phyloP scores from a whole-genome alignment of 768 basidiomycete species.

The Boletellus ananas region DNA sequence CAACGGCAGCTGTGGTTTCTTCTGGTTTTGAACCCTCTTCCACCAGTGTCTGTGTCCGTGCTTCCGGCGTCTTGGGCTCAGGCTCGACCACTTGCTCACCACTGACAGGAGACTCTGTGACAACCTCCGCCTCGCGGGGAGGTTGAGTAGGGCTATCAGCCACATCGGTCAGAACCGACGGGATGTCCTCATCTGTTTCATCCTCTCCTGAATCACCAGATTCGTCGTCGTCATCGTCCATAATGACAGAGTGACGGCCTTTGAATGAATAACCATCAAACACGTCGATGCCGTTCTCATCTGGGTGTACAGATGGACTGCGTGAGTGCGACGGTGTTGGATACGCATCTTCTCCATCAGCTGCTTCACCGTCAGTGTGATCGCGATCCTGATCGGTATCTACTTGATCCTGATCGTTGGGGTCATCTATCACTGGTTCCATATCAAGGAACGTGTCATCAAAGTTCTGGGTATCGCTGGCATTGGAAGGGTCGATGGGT shows the following conservation, averaged over 20 bases:
- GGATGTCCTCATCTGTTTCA: slow-evolving; percentile 36
- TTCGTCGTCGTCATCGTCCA: slow-evolving; percentile 62
- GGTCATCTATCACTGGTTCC: slow-evolving; percentile 85
- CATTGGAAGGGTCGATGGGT: slow-evolving; percentile 85
- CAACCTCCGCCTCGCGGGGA: slow-evolving; percentile 28
- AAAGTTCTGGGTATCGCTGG: slow-evolving; percentile 96
- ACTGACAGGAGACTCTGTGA: slow-evolving; percentile 34
- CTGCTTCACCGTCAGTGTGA: slow-evolving; percentile 66
- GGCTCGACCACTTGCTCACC: slow-evolving; percentile 40
- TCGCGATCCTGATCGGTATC: slow-evolving; percentile 70
- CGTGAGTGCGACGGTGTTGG: slow-evolving; percentile 80
- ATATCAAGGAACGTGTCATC: slow-evolving; percentile 96
- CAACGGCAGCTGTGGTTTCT: slow-evolving; percentile 7
- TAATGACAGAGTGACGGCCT: slow-evolving; percentile 73
- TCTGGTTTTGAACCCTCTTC: slow-evolving; percentile 21
- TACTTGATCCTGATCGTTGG: slow-evolving; percentile 54
- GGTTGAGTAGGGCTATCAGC: slow-evolving; percentile 21
- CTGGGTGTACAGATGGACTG: slow-evolving; percentile 61
- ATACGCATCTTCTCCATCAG: slow-evolving; percentile 71
- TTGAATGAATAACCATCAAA: slow-evolving; percentile 96
- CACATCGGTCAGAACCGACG: slow-evolving; percentile 17
- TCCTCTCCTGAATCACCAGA: slow-evolving; percentile 33
- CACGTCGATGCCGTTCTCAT: slow-evolving; percentile 58
- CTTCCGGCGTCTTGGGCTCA: slow-evolving; percentile 78
- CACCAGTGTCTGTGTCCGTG: slow-evolving; percentile 41